Evolutionary conservation across 148 eudicot genomes (phyloP).

Genomic region (Rhododendron simsii): DNA sequence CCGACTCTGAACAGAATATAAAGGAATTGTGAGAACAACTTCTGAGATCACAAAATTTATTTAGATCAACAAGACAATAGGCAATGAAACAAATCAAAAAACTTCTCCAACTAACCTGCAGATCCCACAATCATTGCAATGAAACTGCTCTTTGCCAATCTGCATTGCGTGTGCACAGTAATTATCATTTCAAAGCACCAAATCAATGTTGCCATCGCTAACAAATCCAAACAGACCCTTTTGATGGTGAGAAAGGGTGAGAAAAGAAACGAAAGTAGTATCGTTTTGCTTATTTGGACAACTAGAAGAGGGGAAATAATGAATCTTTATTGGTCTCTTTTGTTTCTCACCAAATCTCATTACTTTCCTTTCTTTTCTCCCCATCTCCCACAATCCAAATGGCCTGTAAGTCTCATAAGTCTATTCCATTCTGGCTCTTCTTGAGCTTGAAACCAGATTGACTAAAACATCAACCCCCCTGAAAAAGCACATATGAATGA

Average conservation of each 20-base stretch:
- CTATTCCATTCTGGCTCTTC: background rate
- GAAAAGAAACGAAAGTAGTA: background rate
- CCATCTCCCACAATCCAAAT: background rate
- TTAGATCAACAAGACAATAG: background rate
- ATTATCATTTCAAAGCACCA: background rate
- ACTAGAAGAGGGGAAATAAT: background rate
- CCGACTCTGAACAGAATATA: conserved; percentile 60
- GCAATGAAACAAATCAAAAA: background rate
- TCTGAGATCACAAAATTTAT: background rate
- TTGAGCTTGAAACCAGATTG: background rate
- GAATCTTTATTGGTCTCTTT: background rate
- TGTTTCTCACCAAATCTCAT: background rate
- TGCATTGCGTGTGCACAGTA: conserved; percentile 31
- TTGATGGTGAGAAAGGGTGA: background rate
- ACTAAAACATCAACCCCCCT: background rate
- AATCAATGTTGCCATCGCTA: background rate
- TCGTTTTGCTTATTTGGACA: background rate
- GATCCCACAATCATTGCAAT: conserved; percentile 95
- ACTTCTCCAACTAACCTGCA: conserved; percentile 59
- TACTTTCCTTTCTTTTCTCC: background rate
- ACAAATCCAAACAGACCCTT: background rate
- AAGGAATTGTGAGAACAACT: conserved; percentile 2
- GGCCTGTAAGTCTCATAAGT: background rate
- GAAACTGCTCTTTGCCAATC: conserved; percentile 74
- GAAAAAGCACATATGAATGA: background rate